Conservation (phyloP, 176 grass and related monocot species). For the Canna indica region DNA sequence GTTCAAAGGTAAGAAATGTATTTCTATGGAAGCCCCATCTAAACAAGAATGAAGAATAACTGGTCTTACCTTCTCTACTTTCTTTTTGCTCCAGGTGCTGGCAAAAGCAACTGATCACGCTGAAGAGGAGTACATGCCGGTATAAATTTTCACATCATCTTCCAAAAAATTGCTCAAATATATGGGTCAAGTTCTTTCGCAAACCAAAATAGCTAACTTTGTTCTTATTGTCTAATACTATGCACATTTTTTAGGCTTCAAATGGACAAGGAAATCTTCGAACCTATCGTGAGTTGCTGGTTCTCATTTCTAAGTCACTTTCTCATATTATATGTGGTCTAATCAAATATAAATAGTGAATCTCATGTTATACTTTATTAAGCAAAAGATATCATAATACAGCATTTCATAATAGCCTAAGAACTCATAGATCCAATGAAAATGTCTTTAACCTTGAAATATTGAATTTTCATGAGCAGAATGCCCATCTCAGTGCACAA, state of each 20-base stretch:
- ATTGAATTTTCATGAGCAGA: slow-evolving; percentile 1
- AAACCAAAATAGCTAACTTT: too few species aligned
- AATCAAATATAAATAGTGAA: too few species aligned
- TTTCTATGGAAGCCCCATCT: not conserved
- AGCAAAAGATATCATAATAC: too few species aligned
- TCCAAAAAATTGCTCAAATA: too few species aligned
- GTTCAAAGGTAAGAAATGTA: not conserved
- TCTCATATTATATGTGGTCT: not conserved
- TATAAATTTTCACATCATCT: not conserved
- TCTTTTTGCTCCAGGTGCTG: not conserved
- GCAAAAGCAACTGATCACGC: slow-evolving; percentile 10
- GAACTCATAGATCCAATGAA: not conserved
- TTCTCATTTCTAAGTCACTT: not conserved
- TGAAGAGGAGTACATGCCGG: slow-evolving; percentile 1
- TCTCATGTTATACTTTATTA: too few species aligned
- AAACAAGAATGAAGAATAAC: not conserved
- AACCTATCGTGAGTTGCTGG: not conserved
- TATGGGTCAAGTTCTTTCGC: too few species aligned
- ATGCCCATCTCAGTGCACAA: slow-evolving; percentile 12
- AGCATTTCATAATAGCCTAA: not conserved
- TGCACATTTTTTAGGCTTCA: slow-evolving; percentile 11
- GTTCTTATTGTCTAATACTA: not conserved
- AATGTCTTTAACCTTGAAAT: not conserved
- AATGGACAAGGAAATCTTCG: not conserved
- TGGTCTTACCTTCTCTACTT: not conserved